phyloP scores from a whole-genome alignment of 805 yeast genomes.

The Ogataea thermomethanolica region DNA sequence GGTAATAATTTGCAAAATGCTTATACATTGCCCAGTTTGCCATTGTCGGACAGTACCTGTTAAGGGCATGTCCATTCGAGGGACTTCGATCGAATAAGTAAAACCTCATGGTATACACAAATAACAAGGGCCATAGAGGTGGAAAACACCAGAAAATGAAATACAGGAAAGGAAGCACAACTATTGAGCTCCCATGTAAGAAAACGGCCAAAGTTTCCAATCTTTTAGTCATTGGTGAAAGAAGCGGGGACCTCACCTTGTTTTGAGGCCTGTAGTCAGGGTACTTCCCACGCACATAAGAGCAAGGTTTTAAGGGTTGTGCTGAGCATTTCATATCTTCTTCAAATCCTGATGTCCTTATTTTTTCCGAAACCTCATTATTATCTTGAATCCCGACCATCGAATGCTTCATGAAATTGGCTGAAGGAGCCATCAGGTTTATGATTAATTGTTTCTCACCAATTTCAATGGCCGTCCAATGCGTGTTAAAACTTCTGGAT shows the following conservation, averaged over 20 bases:
- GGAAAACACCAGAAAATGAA: constrained; percentile 52
- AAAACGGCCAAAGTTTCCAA: constrained; percentile 65
- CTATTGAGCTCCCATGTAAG: constrained; percentile 71
- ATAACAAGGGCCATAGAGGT: constrained; percentile 55
- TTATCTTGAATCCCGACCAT: too few species aligned
- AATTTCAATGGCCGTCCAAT: too few species aligned
- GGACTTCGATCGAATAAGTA: constrained; percentile 62
- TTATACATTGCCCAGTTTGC: constrained; percentile 61
- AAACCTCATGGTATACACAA: constrained; percentile 61
- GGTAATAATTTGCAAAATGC: constrained; percentile 75
- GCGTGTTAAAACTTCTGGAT: too few species aligned
- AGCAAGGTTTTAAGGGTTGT: too few species aligned
- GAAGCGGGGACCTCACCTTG: constrained; percentile 51
- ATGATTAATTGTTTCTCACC: too few species aligned
- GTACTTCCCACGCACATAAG: neutral
- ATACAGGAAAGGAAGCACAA: constrained; percentile 52
- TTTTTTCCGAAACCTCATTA: too few species aligned
- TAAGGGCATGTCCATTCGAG: constrained; percentile 64
- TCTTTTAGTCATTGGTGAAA: constrained; percentile 54
- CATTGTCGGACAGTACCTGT: constrained; percentile 54
- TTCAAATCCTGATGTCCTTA: too few species aligned
- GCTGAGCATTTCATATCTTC: too few species aligned
- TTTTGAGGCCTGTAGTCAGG: constrained; percentile 23
- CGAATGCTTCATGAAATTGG: too few species aligned
- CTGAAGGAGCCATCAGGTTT: too few species aligned